phyloP scores from a whole-genome alignment of 257 asterid species.

The Knoxia roxburghii region DNA sequence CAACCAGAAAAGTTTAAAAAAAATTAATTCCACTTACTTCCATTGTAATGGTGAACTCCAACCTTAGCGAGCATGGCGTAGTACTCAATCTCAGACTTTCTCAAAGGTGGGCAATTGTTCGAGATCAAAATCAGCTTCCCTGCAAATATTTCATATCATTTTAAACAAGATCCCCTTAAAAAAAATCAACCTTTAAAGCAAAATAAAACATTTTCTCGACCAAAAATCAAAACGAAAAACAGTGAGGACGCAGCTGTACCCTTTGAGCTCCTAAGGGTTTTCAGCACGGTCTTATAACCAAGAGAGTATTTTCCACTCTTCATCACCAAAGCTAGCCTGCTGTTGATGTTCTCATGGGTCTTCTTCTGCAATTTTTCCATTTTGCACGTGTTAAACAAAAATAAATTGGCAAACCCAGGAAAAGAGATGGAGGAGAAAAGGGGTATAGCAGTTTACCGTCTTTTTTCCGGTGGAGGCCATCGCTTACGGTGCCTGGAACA shows the following conservation, averaged over 20 bases:
- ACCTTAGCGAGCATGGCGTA: constrained; percentile 85
- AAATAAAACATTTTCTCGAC: neutral
- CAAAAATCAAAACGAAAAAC: neutral
- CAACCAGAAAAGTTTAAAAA: neutral
- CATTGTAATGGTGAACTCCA: constrained; percentile 76
- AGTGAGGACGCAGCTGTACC: constrained; percentile 24
- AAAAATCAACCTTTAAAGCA: neutral
- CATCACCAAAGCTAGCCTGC: constrained; percentile 70
- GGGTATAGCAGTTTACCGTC: constrained; percentile 26
- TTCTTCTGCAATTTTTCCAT: constrained; percentile 51
- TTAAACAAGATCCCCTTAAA: neutral
- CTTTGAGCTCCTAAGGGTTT: constrained; percentile 66
- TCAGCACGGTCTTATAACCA: constrained; percentile 84
- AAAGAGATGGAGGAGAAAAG: neutral
- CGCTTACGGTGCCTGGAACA: neutral
- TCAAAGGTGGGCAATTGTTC: constrained; percentile 75
- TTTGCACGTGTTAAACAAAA: neutral
- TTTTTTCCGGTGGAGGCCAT: constrained; percentile 51
- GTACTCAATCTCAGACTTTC: constrained; percentile 87
- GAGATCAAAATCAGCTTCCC: constrained; percentile 78
- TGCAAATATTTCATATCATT: constrained; percentile 14
- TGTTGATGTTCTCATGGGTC: constrained; percentile 79
- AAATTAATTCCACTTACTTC: constrained; percentile 42
- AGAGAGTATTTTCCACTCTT: constrained; percentile 84
- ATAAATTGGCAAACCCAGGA: neutral